Conservation (phyloP, 106 monocot species). For the Allium fistulosum region DNA sequence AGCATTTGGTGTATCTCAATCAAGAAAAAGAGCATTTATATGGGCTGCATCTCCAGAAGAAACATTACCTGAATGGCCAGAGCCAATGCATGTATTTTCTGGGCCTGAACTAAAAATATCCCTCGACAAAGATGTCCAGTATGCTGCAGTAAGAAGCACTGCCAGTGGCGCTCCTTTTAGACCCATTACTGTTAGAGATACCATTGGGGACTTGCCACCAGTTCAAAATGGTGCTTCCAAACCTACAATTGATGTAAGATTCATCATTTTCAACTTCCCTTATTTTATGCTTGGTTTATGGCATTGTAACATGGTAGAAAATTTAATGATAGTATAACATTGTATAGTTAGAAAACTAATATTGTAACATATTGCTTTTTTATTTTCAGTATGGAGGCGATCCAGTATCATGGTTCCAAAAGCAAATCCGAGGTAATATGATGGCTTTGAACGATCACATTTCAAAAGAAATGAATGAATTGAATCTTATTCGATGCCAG, state of each 20-base stretch:
- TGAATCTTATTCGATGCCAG: slow-evolving; percentile 86
- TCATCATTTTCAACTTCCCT: background rate
- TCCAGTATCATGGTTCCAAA: slow-evolving; percentile 94
- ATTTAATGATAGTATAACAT: too few relatives aligned
- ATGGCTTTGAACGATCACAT: slow-evolving; percentile 68
- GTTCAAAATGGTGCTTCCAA: slow-evolving; percentile 78
- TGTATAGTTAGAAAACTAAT: too few relatives aligned
- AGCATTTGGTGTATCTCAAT: slow-evolving; percentile 92
- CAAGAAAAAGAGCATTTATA: slow-evolving; percentile 94
- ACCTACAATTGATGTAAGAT: slow-evolving; percentile 28
- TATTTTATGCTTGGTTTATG: too few relatives aligned
- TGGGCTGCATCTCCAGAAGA: slow-evolving; percentile 97
- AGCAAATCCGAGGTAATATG: slow-evolving; percentile 73
- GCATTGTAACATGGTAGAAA: too few relatives aligned
- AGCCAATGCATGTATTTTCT: slow-evolving; percentile 98
- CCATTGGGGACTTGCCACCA: slow-evolving; percentile 81
- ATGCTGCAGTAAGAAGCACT: slow-evolving; percentile 77
- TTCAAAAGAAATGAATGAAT: slow-evolving; percentile 95
- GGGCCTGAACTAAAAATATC: slow-evolving; percentile 75
- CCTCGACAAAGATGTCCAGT: slow-evolving; percentile 38
- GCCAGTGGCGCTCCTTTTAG: slow-evolving; percentile 91
- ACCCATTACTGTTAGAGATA: slow-evolving; percentile 73
- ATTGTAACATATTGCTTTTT: background rate
- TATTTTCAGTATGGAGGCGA: slow-evolving; percentile 54
- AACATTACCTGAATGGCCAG: slow-evolving; percentile 93